A percentile compares a stretch with the other conserved stretches of the same genome.
These are phyloP conservation scores for Beverwykella pulmonaria DNA, from an alignment of 495 filamentous ascomycete genomes.

Conservation along the genomic window DNA sequence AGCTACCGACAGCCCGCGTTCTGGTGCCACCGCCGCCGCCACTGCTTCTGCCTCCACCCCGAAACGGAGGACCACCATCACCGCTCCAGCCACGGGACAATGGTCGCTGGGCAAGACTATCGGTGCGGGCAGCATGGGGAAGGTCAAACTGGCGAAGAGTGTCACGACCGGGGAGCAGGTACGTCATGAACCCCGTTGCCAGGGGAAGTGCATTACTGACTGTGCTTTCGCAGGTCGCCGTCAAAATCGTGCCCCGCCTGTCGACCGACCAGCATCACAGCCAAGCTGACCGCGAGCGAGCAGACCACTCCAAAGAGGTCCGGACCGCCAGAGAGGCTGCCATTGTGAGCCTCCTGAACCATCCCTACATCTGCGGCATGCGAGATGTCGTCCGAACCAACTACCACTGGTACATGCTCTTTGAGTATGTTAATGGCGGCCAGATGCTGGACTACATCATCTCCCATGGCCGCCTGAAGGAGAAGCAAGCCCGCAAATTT, in stretches of 20 bases:
- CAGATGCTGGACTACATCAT: conserved; percentile 99
- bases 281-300: conserved; percentile 77
- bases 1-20: conserved; percentile 50
- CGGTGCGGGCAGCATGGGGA: conserved; percentile 97
- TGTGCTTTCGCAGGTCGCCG: conserved; percentile 69
- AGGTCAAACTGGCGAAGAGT: conserved; percentile 91
- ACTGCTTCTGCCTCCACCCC: conserved; percentile 48
- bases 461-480: conserved; percentile 93
- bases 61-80: conserved; percentile 74
- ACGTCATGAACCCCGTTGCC: neutral
- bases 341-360: conserved; percentile 91
- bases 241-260: conserved; percentile 95
- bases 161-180: conserved; percentile 69
- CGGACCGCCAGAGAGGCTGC: conserved; percentile 94
- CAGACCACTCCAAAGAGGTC: conserved; percentile 95
- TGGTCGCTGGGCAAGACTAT: conserved; percentile 97
- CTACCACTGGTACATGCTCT: conserved; percentile 99
- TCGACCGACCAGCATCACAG: conserved; percentile 83
- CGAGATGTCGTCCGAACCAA: conserved; percentile 92
- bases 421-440: conserved; percentile 98
- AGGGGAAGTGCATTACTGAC: neutral
- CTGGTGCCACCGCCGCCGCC: conserved; percentile 49
- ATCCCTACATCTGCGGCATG: conserved; percentile 97
- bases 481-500: conserved; percentile 98
- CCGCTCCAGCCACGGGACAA: conserved; percentile 79